These are phyloP conservation scores for Poa pratensis DNA, from an alignment of 176 grass and related monocot genomes.

Conservation along the genomic window DNA sequence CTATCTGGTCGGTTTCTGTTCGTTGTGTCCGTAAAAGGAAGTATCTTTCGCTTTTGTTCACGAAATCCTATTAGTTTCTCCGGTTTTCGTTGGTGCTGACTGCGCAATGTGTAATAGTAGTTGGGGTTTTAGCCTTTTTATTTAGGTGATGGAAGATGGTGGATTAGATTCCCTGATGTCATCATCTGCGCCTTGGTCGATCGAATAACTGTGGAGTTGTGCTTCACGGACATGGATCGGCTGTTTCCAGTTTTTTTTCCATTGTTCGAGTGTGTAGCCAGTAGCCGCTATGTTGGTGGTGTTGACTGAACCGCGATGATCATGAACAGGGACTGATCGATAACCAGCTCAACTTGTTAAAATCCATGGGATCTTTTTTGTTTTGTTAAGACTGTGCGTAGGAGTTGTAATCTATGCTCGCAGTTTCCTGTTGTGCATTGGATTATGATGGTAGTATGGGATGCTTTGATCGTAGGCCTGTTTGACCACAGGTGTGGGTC, in stretches of 20 bases:
- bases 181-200: background rate
- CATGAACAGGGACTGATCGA: background rate
- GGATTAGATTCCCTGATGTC: background rate
- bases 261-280: background rate
- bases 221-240: background rate
- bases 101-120: background rate
- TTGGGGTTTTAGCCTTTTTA: constrained; percentile 11
- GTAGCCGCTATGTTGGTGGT: background rate
- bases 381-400: background rate
- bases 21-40: background rate
- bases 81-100: background rate
- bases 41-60: background rate
- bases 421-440: background rate
- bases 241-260: background rate
- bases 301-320: background rate
- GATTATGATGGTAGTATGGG: background rate
- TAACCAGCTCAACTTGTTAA: background rate
- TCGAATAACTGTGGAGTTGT: background rate
- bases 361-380: background rate
- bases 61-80: background rate
- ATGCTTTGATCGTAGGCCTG: background rate
- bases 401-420: background rate
- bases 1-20: background rate
- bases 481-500: background rate
- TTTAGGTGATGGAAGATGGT: background rate